Percentiles rank a stretch among this genome's conserved stretches.
Evolutionary conservation across 2,329 filamentous ascomycete species (phyloP).

Genomic region (Fusarium longipes): DNA sequence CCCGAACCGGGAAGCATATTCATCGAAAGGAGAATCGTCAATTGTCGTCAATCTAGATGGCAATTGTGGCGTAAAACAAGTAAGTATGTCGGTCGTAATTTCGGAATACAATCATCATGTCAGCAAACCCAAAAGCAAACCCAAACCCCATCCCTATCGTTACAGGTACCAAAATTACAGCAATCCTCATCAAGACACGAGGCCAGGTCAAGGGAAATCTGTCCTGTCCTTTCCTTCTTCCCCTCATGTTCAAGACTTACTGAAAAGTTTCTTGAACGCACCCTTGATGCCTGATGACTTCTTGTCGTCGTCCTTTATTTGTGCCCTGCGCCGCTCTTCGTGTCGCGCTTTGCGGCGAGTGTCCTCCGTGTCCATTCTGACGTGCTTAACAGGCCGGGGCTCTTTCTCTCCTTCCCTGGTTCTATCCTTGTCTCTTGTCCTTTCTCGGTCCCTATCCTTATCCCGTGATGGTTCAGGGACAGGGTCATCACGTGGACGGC

Average conservation of each 20-base stretch:
- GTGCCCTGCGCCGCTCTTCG: slow-evolving; percentile 48
- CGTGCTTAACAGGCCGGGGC: slow-evolving; percentile 34
- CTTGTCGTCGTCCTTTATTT: slow-evolving; percentile 49
- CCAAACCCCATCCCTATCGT: slow-evolving; percentile 35
- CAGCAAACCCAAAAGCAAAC: slow-evolving; percentile 24
- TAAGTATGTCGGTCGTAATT: slow-evolving; percentile 30
- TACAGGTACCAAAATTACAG: slow-evolving; percentile 40
- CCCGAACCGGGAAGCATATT: neutral
- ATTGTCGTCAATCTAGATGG: slow-evolving; percentile 29
- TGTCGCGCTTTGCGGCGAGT: slow-evolving; percentile 51
- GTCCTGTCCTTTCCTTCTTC: slow-evolving; percentile 20
- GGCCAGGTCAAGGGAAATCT: slow-evolving; percentile 24
- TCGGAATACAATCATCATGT: slow-evolving; percentile 22
- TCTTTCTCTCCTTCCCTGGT: slow-evolving; percentile 17
- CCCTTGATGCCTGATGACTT: slow-evolving; percentile 48
- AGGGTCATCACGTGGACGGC: slow-evolving; percentile 36
- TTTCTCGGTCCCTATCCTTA: slow-evolving; percentile 18
- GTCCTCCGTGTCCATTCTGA: slow-evolving; percentile 51
- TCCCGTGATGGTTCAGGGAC: slow-evolving; percentile 32
- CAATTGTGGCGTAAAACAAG: slow-evolving; percentile 21
- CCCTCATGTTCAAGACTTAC: slow-evolving; percentile 34
- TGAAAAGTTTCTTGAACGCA: slow-evolving; percentile 49
- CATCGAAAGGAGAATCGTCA: slow-evolving; percentile 7
- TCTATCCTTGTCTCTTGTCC: slow-evolving; percentile 25
- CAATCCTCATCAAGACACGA: slow-evolving; percentile 42